phyloP scores from a whole-genome alignment of 768 basidiomycete species.

The Phaeotremella fagi region DNA sequence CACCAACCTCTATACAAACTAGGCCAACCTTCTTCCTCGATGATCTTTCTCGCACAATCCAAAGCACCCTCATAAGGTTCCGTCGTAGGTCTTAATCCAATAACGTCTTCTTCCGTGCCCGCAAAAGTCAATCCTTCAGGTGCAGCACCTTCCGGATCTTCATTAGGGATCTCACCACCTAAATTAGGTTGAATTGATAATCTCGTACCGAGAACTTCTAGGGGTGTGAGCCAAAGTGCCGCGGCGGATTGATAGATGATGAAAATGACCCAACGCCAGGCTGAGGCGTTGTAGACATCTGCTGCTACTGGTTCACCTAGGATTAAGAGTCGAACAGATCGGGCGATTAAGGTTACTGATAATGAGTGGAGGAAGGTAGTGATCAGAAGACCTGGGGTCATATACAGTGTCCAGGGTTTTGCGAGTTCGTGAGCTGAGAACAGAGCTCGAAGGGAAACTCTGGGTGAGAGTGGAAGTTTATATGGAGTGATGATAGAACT shows the following conservation, averaged over 20 bases:
- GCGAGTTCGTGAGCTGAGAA: constrained; percentile 42
- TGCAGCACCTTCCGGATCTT: constrained; percentile 19
- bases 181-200: constrained; percentile 44
- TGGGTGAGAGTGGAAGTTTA: constrained; percentile 36
- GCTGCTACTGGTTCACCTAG: constrained; percentile 24
- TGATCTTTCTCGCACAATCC: constrained; percentile 44
- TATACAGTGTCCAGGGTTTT: constrained; percentile 41
- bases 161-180: constrained; percentile 14
- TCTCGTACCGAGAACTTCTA: constrained; percentile 45
- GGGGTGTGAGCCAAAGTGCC: constrained; percentile 41
- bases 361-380: constrained; percentile 40
- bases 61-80: constrained; percentile 45
- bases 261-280: constrained; percentile 40
- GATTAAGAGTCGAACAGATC: constrained; percentile 33
- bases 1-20: constrained; percentile 47
- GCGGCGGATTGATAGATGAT: constrained; percentile 43
- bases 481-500: constrained; percentile 49
- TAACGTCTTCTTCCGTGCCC: constrained; percentile 46
- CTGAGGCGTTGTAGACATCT: constrained; percentile 16
- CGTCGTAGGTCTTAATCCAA: constrained; percentile 45
- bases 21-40: constrained; percentile 43
- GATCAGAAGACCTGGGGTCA: constrained; percentile 45
- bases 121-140: constrained; percentile 44
- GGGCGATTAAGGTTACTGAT: constrained; percentile 43
- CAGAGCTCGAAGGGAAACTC: constrained; percentile 38